Percentiles rank a stretch among this genome's conserved stretches.
These are phyloP conservation scores for Apiospora saccharicola DNA, from an alignment of 2,329 filamentous ascomycete genomes.

Conservation along the genomic window DNA sequence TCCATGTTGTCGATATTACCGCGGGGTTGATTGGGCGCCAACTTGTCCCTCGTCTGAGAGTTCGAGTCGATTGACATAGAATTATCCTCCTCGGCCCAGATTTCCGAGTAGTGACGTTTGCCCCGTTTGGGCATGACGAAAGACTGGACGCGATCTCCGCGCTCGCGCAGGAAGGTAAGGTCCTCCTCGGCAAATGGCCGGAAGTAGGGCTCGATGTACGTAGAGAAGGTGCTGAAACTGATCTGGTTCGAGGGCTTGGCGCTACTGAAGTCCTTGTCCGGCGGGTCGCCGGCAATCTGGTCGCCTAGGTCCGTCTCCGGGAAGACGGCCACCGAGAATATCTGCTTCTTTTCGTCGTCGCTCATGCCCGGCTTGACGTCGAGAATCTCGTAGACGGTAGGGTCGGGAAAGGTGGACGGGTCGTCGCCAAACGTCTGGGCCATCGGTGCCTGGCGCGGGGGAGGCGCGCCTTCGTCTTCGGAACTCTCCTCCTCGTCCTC, in stretches of 20 bases:
- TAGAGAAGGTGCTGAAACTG: conserved; percentile 90
- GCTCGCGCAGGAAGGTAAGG: conserved; percentile 88
- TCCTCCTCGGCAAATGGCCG: conserved; percentile 92
- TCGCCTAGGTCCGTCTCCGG: conserved; percentile 82
- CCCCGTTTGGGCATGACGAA: conserved; percentile 89
- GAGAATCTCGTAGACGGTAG: conserved; percentile 92
- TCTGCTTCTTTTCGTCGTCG: conserved; percentile 84
- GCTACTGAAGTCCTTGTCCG: conserved; percentile 94
- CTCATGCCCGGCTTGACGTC: conserved; percentile 77
- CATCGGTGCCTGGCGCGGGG: conserved; percentile 72
- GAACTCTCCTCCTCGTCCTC: conserved; percentile 59
- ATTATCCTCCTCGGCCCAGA: conserved; percentile 95
- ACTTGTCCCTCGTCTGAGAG: conserved; percentile 67
- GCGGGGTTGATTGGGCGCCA: conserved; percentile 81
- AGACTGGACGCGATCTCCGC: conserved; percentile 82
- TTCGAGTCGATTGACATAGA: conserved; percentile 75
- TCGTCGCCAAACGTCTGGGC: conserved; percentile 92
- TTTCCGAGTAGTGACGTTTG: conserved; percentile 83
- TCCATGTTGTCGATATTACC: conserved; percentile 87
- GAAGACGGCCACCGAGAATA: conserved; percentile 87
- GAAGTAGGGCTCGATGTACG: conserved; percentile 91
- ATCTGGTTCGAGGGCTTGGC: conserved; percentile 95
- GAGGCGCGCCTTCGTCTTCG: conserved; percentile 66
- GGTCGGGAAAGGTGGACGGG: conserved; percentile 88
- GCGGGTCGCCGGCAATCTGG: conserved; percentile 85